These are phyloP conservation scores for Ilex aquifolium DNA, from an alignment of 257 asterid genomes.

Conservation along the genomic window DNA sequence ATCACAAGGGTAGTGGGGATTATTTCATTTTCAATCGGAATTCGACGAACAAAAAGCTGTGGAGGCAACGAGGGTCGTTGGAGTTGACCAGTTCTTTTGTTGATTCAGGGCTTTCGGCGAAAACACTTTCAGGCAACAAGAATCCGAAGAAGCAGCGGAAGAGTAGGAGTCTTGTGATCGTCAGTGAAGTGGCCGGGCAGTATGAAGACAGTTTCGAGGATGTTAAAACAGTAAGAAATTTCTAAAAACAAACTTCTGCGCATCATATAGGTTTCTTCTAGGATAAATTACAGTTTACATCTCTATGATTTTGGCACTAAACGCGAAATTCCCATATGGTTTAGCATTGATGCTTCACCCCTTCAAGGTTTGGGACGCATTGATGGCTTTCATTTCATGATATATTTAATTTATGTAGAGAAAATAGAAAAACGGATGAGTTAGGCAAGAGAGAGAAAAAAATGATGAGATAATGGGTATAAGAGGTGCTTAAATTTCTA, in stretches of 20 bases:
- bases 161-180: slow-evolving; percentile 31
- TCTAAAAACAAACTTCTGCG: not conserved
- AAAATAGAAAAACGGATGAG: too few species aligned
- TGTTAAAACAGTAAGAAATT: slow-evolving; percentile 44
- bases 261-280: too few species aligned
- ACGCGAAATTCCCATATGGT: too few species aligned
- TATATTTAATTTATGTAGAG: too few species aligned
- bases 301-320: too few species aligned
- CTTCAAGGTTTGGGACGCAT: too few species aligned
- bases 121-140: slow-evolving; percentile 27
- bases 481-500: too few species aligned
- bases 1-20: slow-evolving; percentile 43
- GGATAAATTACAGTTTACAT: too few species aligned
- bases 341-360: too few species aligned
- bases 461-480: too few species aligned
- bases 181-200: slow-evolving; percentile 47
- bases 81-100: slow-evolving; percentile 48
- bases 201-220: slow-evolving; percentile 63
- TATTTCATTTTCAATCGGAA: slow-evolving; percentile 15
- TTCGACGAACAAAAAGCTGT: slow-evolving; percentile 28
- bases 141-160: slow-evolving; percentile 32
- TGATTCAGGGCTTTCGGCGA: slow-evolving; percentile 27
- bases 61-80: slow-evolving; percentile 28
- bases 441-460: too few species aligned
- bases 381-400: too few species aligned